Evolutionary conservation across 306 rosid genomes (phyloP).

Genomic region (Citrullus colocynthis): DNA sequence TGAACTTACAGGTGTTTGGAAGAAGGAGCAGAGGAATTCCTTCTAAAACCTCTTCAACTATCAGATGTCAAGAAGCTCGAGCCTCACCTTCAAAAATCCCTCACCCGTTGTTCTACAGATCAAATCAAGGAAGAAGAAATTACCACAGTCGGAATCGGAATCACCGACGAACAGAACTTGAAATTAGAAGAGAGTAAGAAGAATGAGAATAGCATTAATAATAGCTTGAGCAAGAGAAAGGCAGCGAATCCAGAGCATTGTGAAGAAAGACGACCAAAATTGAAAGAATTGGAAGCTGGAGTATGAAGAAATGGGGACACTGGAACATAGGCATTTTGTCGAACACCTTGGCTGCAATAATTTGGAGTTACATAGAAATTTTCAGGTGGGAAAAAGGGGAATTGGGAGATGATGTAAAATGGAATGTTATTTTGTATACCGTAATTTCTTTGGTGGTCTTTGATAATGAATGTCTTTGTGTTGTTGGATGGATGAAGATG

Average conservation of each 20-base stretch:
- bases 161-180: background rate
- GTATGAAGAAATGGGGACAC: background rate
- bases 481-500: too few species aligned
- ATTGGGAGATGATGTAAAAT: background rate
- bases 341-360: background rate
- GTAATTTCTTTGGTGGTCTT: too few species aligned
- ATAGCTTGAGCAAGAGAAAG: background rate
- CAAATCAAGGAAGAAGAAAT: constrained; percentile 10
- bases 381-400: background rate
- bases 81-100: constrained; percentile 43
- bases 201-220: background rate
- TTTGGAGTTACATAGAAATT: background rate
- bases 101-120: constrained; percentile 13
- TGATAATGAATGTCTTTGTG: too few species aligned
- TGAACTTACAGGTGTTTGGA: constrained; percentile 63
- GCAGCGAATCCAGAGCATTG: background rate
- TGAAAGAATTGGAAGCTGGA: background rate
- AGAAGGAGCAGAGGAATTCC: constrained; percentile 90
- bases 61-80: constrained; percentile 79
- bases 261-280: constrained; percentile 2
- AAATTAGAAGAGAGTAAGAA: background rate
- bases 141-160: background rate
- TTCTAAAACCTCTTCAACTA: constrained; percentile 70
- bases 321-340: background rate
- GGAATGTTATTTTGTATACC: background rate